Evolutionary conservation across 345 rosid genomes (phyloP).

Genomic region (Rhodomyrtus tomentosa): DNA sequence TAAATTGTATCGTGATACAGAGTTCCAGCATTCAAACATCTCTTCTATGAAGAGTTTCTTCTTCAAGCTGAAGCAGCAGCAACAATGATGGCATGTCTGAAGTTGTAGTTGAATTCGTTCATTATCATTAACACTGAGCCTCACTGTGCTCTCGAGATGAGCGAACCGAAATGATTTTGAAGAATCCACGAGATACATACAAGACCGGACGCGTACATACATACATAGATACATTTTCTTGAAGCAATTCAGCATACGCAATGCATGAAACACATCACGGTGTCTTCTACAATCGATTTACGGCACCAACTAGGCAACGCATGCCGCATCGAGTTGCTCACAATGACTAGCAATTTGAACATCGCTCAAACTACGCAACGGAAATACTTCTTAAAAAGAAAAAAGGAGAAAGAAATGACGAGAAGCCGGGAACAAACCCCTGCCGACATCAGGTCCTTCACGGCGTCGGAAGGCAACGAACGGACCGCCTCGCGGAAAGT

Average conservation of each 20-base stretch:
- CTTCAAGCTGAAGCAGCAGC: background rate
- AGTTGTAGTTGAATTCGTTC: background rate
- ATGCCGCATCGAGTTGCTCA: background rate
- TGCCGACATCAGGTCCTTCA: conserved; percentile 41
- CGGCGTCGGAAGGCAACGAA: conserved; percentile 43
- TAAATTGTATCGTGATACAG: background rate
- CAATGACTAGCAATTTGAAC: background rate
- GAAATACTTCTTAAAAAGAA: background rate
- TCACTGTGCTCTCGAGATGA: background rate
- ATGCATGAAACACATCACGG: background rate
- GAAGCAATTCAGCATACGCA: background rate
- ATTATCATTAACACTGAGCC: background rate
- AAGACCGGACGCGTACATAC: background rate
- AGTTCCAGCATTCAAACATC: background rate
- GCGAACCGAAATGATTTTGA: background rate
- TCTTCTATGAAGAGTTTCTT: background rate
- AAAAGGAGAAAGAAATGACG: background rate
- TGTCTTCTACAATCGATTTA: background rate
- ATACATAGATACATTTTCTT: background rate
- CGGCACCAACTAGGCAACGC: background rate
- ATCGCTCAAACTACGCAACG: background rate
- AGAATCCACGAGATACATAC: background rate
- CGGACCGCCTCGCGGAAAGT: conserved; percentile 33
- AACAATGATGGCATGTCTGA: background rate
- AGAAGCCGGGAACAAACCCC: conserved; percentile 27